Evolutionary conservation across 768 basidiomycete genomes (phyloP).

Genomic region (Pisolithus orientalis): DNA sequence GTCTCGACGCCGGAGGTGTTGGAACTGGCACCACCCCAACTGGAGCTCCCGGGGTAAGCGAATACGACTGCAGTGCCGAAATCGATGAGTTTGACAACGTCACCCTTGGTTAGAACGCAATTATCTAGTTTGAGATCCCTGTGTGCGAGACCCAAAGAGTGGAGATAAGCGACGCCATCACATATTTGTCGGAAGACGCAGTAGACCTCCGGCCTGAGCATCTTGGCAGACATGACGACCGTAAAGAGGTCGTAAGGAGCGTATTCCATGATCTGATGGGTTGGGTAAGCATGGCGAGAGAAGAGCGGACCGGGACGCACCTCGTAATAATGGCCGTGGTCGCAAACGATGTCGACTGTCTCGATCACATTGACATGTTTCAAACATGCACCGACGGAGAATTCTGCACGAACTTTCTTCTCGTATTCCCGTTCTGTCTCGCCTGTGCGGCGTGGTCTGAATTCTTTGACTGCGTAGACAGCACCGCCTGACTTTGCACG

Average conservation of each 20-base stretch:
- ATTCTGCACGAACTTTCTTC: constrained; percentile 99
- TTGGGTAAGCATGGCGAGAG: constrained; percentile 4
- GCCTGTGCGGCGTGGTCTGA: constrained; percentile 80
- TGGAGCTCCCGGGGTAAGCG: constrained; percentile 86
- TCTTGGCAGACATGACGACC: constrained; percentile 99
- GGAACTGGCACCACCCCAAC: constrained; percentile 35
- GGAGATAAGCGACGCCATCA: constrained; percentile 96
- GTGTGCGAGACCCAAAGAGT: constrained; percentile 95
- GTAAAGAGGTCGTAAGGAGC: constrained; percentile 98
- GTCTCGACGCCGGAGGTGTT: constrained; percentile 7
- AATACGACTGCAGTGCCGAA: constrained; percentile 99
- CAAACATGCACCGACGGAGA: constrained; percentile 92
- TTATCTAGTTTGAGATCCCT: constrained; percentile 99
- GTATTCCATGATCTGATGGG: constrained; percentile 92
- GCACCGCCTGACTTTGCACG: constrained; percentile 72
- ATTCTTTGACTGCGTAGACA: constrained; percentile 96
- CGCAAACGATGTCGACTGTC: constrained; percentile 96
- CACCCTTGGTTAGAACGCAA: constrained; percentile 95
- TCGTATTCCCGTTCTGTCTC: constrained; percentile 97
- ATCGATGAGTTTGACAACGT: constrained; percentile 97
- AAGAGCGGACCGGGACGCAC: constrained; percentile 34
- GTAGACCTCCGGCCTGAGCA: constrained; percentile 97
- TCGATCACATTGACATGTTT: constrained; percentile 96
- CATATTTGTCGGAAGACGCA: constrained; percentile 99
- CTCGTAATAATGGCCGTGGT: constrained; percentile 98